These are phyloP conservation scores for Candida schatavii DNA, from an alignment of 805 yeast genomes.

Conservation along the genomic window DNA sequence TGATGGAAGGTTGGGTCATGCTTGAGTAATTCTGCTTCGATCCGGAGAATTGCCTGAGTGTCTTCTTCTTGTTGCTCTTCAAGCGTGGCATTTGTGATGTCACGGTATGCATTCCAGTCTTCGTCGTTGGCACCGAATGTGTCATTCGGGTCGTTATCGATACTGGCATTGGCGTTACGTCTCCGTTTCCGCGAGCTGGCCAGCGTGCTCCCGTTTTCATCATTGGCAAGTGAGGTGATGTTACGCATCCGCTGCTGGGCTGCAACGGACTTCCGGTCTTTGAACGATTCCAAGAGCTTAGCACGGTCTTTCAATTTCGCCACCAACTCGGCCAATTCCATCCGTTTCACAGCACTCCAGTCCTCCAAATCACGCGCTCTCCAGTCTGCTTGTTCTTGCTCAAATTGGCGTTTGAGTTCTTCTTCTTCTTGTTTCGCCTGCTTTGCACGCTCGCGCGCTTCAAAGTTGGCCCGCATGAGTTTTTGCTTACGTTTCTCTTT, in stretches of 20 bases:
- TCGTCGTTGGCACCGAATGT: slow-evolving; percentile 94
- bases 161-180: slow-evolving; percentile 54
- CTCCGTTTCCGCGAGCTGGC: slow-evolving; percentile 47
- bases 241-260: slow-evolving; percentile 91
- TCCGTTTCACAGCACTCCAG: slow-evolving; percentile 77
- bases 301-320: slow-evolving; percentile 62
- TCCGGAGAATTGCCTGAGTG: slow-evolving; percentile 50
- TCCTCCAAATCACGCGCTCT: slow-evolving; percentile 67
- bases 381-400: slow-evolving; percentile 70
- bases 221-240: slow-evolving; percentile 82
- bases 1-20: slow-evolving; percentile 82
- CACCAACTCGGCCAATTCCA: slow-evolving; percentile 57
- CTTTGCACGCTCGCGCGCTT: slow-evolving; percentile 80
- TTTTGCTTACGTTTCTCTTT: slow-evolving; percentile 85
- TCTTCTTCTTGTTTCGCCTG: slow-evolving; percentile 72
- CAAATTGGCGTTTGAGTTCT: slow-evolving; percentile 57
- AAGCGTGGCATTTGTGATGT: slow-evolving; percentile 70
- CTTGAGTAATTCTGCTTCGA: slow-evolving; percentile 76
- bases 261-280: slow-evolving; percentile 85
- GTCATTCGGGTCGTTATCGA: slow-evolving; percentile 89
- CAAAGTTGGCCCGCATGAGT: slow-evolving; percentile 79
- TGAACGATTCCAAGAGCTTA: slow-evolving; percentile 71
- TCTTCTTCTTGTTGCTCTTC: slow-evolving; percentile 81
- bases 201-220: slow-evolving; percentile 49
- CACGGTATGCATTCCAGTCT: slow-evolving; percentile 91